Evolutionary conservation across 1,284 basidiomycete genomes (phyloP), one percentile per base, ranked within the genome.

Genomic region (Ustilago nuda): DNA sequence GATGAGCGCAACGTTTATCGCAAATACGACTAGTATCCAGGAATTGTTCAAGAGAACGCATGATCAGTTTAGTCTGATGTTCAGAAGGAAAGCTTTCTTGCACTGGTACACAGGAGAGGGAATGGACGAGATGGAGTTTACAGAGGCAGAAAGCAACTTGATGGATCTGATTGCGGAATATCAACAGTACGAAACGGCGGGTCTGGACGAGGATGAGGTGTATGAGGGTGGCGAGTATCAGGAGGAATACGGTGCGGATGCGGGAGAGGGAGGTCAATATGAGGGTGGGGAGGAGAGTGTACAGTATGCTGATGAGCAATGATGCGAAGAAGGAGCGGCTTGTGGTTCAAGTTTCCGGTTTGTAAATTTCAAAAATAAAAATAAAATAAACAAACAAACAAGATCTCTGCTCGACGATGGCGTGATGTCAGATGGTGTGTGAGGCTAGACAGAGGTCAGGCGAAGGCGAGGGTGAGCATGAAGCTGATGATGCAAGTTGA

Each of bases 161-260:
- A 72, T 80, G 56, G 85, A 86, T 63, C 73, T 86, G 30, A 84
- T 86, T 53, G 72, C 86, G 83, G 92, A 87, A 45, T 64, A 86
- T 62, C 83, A 86, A 70, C 84, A 85, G 72, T 83, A 83, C 65
- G 76, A 83, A 56, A 67, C 61, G 1, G 81, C 85, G 8, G 84
- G 86, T 63, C 86, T 88, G 59, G 88, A 83, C 33, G 72, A 76
- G 13, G 77, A 87, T 63, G 87, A 87, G 74, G 81, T 73, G 11
- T 80, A 82, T 61, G 66, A 66, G 39, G 74, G 72, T 11, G 11
- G 19, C 43, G n/a, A 80, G 43, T 68, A 76, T n/a, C 52, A 74
- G 37, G 74, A 76, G 23, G 43, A 71, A 19, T 8, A 45, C 7
- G 12, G 4, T 5, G 39, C 8, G 6, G 56, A 6, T 27, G 12